Conservation (phyloP, 768 basidiomycete species). For the Aureoboletus auriporus region DNA sequence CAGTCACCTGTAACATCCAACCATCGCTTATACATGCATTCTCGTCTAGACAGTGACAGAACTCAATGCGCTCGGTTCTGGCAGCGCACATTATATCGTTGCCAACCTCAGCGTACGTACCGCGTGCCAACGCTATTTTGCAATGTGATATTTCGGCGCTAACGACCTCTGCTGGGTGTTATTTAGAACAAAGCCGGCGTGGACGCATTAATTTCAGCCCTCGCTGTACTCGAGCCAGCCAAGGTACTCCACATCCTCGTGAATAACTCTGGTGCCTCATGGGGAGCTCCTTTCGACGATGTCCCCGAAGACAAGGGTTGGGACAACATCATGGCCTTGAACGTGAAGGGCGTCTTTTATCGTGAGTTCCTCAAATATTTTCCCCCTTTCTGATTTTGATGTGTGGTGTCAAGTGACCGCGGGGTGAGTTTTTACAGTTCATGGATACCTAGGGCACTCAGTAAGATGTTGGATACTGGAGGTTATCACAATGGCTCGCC, state of each 20-base stretch:
- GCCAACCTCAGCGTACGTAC: slow-evolving; percentile 66
- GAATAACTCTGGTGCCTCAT: slow-evolving; percentile 79
- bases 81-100: slow-evolving; percentile 67
- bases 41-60: slow-evolving; percentile 45
- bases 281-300: slow-evolving; percentile 68
- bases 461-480: slow-evolving; percentile 4
- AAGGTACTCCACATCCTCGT: slow-evolving; percentile 75
- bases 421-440: slow-evolving; percentile 27
- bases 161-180: neutral
- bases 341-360: slow-evolving; percentile 85
- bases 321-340: slow-evolving; percentile 79
- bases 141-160: neutral
- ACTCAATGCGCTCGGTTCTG: slow-evolving; percentile 57
- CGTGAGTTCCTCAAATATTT: slow-evolving; percentile 38
- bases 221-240: slow-evolving; percentile 57
- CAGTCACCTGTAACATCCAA: slow-evolving; percentile 31
- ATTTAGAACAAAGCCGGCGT: slow-evolving; percentile 75
- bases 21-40: neutral
- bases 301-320: slow-evolving; percentile 82
- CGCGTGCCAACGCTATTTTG: neutral
- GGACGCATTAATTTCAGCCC: slow-evolving; percentile 61
- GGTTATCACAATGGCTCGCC: slow-evolving; percentile 47
- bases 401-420: slow-evolving; percentile 36
- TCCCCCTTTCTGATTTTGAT: neutral
- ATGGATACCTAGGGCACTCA: neutral